These are phyloP conservation scores for Diaporthe citriasiana DNA, from an alignment of 2,329 filamentous ascomycete genomes.

Conservation along the genomic window DNA sequence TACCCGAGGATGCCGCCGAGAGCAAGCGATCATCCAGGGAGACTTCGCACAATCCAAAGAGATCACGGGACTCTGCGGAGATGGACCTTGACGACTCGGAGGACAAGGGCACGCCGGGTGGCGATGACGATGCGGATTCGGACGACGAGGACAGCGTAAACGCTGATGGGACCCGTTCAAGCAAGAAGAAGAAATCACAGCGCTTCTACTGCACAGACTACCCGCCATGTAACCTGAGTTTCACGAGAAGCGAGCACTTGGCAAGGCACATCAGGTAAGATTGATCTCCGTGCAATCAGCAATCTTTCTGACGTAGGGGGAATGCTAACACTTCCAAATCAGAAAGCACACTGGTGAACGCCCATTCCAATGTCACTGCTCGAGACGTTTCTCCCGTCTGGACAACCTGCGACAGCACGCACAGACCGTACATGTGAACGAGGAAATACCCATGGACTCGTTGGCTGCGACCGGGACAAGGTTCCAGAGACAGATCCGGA, in stretches of 20 bases:
- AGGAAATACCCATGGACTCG: slow-evolving; percentile 94
- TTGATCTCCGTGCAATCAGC: slow-evolving; percentile 28
- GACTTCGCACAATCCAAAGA: slow-evolving; percentile 72
- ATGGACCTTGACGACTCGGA: slow-evolving; percentile 84
- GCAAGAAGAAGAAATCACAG: slow-evolving; percentile 97
- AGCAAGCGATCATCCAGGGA: slow-evolving; percentile 63
- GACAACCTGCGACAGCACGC: slow-evolving; percentile 98
- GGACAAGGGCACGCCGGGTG: slow-evolving; percentile 64
- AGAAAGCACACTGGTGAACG: slow-evolving; percentile 98
- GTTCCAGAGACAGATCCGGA: slow-evolving; percentile 92
- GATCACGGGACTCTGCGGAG: slow-evolving; percentile 76
- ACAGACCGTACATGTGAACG: slow-evolving; percentile 97
- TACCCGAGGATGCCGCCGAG: slow-evolving; percentile 60
- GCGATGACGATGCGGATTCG: slow-evolving; percentile 68
- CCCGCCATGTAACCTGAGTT: slow-evolving; percentile 93
- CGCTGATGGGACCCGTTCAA: slow-evolving; percentile 76
- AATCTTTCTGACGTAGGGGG: too few species aligned
- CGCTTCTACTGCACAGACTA: slow-evolving; percentile 97
- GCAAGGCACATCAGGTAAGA: slow-evolving; percentile 90
- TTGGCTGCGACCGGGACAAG: slow-evolving; percentile 92
- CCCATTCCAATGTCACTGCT: slow-evolving; percentile 96
- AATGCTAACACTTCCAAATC: slow-evolving; percentile 6
- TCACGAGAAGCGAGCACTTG: slow-evolving; percentile 95
- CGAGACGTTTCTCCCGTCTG: slow-evolving; percentile 89
- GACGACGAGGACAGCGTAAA: slow-evolving; percentile 74